These are phyloP conservation scores for Podospora tetraspora DNA, from an alignment of 495 filamentous ascomycete species.

Conservation along the genomic window DNA sequence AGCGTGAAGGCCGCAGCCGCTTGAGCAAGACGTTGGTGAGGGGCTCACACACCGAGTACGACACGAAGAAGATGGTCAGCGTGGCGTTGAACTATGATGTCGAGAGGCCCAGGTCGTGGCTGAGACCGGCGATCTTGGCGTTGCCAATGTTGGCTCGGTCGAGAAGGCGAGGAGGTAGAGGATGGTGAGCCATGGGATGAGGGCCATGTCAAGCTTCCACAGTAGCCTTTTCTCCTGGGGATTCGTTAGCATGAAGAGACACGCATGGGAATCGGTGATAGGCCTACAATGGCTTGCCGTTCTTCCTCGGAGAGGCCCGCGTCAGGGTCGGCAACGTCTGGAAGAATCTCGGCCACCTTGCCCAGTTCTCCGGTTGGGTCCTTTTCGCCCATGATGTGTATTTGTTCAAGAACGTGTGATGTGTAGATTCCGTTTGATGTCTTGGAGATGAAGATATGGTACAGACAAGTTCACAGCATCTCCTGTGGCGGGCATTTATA, in stretches of 20 bases:
- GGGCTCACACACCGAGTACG: conserved; percentile 82
- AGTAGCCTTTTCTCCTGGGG: conserved; percentile 42
- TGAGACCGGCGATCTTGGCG: conserved; percentile 66
- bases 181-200: conserved; percentile 79
- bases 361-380: background rate
- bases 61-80: conserved; percentile 86
- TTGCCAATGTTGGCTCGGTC: conserved; percentile 84
- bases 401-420: background rate
- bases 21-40: conserved; percentile 87
- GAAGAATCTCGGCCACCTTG: background rate
- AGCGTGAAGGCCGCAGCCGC: conserved; percentile 49
- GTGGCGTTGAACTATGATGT: conserved; percentile 67
- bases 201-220: conserved; percentile 61
- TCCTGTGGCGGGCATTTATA: background rate
- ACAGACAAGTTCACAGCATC: background rate
- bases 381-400: background rate
- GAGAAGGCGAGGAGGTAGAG: conserved; percentile 82
- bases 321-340: background rate
- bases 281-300: background rate
- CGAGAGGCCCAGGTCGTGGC: conserved; percentile 36
- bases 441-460: background rate
- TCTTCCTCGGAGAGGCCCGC: background rate
- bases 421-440: background rate
- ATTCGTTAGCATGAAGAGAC: background rate
- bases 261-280: background rate